Base-by-base conservation (phyloP, 2,329 filamentous ascomycete genomes). In the Aschersonia sp. region DNA sequence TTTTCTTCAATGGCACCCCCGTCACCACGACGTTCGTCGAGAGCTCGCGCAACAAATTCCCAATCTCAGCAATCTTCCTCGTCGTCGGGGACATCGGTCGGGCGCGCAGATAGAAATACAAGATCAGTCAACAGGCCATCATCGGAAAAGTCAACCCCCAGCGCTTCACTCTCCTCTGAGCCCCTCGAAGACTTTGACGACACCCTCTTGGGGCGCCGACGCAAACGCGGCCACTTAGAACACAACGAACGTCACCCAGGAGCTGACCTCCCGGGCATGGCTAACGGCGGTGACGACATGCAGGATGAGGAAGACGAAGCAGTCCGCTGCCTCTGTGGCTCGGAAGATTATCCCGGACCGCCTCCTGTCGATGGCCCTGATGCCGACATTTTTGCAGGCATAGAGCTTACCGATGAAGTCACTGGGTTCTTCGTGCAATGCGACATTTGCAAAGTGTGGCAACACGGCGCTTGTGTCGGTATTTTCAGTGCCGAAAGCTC, bases 371-470 rank as follows among this genome's bases (percentile, higher is more conserved):
- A 81, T 53, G 72, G 76, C 49, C 71, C 72, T 59, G 71, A 79
- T 57, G 63, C 71, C 52, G 72, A 80, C 56, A 66, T 74, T 62
- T 67, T 79, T 67, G 66, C 74, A 64, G 64, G 73, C 63, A 67
- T 80, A 68, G 69, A 81, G 53, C 72, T 87, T 52, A 79, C 81
- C 32, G 88, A 95, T 58, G 90, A 97, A 54, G 76, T 90, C 54
- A 92, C 90, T 43, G 90, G 89, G 46, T 84, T 97, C 66, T 98
- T 95, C 66, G 89, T 98, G 55, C 90, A 97, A 70, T 98, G 92
- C 75, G 92, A 97, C 67, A 74, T 86, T 53, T 98, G 92, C 72
- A 94, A 94, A 63, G 92, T 97, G 53, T 98, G 90, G 92, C 92
- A 98, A 64, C 92, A 98, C 63, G 92, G 92, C 58, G 90, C 89